Conservation (phyloP, 1,139 yeast genomes). For the Trichomonascaceae sp. region DNA sequence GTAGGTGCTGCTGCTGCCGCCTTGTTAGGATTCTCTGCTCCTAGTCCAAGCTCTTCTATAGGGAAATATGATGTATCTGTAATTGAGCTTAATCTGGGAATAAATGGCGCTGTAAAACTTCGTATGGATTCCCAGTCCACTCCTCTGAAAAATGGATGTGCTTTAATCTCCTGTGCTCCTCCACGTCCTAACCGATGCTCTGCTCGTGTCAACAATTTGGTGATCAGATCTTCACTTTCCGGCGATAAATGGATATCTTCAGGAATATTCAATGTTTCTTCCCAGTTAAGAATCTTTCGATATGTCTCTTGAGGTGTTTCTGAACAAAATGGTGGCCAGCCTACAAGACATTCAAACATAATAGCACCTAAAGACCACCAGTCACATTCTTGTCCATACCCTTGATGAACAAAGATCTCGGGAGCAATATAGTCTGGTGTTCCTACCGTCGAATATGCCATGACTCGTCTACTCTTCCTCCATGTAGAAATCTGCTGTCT, state of each 20-base stretch:
- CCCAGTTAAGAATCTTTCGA: constrained; percentile 91
- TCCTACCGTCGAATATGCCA: constrained; percentile 99
- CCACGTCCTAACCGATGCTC: constrained; percentile 86
- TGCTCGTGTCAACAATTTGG: constrained; percentile 72
- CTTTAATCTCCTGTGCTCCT: constrained; percentile 86
- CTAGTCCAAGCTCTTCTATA: constrained; percentile 91
- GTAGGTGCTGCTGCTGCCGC: constrained; percentile 18
- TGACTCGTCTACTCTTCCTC: constrained; percentile 90
- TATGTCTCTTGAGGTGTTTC: constrained; percentile 99
- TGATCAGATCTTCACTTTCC: constrained; percentile 88
- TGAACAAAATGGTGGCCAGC: constrained; percentile 99
- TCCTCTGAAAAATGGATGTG: constrained; percentile 90
- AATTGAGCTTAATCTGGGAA: constrained; percentile 74
- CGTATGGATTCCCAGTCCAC: constrained; percentile 95
- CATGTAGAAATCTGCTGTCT: constrained; percentile 98
- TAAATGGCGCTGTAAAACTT: constrained; percentile 91
- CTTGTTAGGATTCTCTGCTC: constrained; percentile 69
- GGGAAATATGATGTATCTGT: constrained; percentile 98
- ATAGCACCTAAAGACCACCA: constrained; percentile 99
- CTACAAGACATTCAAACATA: constrained; percentile 97
- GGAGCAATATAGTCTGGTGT: constrained; percentile 99
- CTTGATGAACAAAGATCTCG: constrained; percentile 92
- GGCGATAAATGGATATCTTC: constrained; percentile 92
- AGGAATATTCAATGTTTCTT: constrained; percentile 86
- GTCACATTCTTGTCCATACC: constrained; percentile 98